Conservation (phyloP, 352 stramenopile genomes). For the Elongisporangium prolatum region DNA sequence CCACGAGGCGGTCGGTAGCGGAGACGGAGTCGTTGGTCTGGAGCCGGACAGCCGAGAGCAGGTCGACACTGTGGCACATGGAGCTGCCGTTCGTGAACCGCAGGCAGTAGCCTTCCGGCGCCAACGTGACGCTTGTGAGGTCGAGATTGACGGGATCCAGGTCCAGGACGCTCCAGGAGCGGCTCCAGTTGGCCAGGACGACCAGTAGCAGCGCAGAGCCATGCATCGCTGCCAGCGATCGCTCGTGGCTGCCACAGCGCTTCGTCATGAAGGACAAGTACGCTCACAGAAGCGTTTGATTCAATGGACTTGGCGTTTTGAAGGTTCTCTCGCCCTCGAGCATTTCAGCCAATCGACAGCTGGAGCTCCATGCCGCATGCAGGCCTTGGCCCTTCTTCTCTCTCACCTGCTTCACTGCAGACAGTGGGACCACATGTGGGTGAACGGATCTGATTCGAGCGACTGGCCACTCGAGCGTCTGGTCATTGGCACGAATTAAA, state of each 20-base stretch:
- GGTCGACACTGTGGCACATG: constrained; percentile 24
- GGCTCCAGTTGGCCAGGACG: constrained; percentile 16
- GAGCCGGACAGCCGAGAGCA: constrained; percentile 5
- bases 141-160: constrained; percentile 4
- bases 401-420: neutral
- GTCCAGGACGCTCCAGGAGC: constrained; percentile 32
- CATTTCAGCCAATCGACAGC: neutral
- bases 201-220: constrained; percentile 21
- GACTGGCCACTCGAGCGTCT: neutral
- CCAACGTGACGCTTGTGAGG: constrained; percentile 26
- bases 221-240: constrained; percentile 11
- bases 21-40: constrained; percentile 5
- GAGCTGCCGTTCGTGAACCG: constrained; percentile 22
- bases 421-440: neutral
- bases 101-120: constrained; percentile 44
- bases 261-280: neutral
- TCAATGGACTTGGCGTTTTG: neutral
- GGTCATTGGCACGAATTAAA: neutral
- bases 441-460: neutral
- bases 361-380: neutral
- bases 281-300: neutral
- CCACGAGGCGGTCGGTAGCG: constrained; percentile 8
- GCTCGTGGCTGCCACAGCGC: neutral
- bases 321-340: neutral
- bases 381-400: too few species aligned